Percentiles rank a stretch among this genome's conserved stretches.
Conservation (phyloP, 345 rosid species). For the Lepidium africanum region DNA sequence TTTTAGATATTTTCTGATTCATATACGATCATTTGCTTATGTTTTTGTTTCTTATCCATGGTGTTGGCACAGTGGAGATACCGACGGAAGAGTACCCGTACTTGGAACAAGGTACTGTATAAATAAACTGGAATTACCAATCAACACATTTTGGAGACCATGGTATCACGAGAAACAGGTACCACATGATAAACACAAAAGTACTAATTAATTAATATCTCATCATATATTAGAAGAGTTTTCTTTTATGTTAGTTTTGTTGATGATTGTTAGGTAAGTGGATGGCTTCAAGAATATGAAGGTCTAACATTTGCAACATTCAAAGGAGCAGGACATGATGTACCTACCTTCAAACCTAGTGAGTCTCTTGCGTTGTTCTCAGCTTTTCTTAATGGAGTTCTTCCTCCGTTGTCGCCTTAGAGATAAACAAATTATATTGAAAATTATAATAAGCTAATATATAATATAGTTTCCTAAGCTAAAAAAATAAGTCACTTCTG, state of each 20-base stretch:
- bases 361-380: constrained; percentile 66
- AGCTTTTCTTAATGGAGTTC: constrained; percentile 48
- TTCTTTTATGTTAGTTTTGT: background rate
- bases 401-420: constrained; percentile 31
- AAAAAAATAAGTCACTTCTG: too few relatives aligned
- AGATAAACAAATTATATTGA: background rate
- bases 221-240: background rate
- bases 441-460: background rate
- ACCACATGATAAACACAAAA: too few relatives aligned
- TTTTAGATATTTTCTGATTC: background rate
- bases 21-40: background rate
- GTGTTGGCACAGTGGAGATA: constrained; percentile 60
- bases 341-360: constrained; percentile 76
- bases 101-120: constrained; percentile 73
- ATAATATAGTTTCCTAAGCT: background rate
- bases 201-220: background rate
- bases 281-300: constrained; percentile 82
- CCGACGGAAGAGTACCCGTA: constrained; percentile 91
- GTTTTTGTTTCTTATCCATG: background rate
- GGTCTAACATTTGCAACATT: constrained; percentile 79
- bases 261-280: constrained; percentile 53
- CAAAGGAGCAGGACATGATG: constrained; percentile 95
- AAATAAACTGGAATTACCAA: constrained; percentile 40
- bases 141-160: constrained; percentile 75
- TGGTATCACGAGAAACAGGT: constrained; percentile 90